Evolutionary conservation across 495 filamentous ascomycete species (phyloP).

Genomic region (Daldinia caldariorum): DNA sequence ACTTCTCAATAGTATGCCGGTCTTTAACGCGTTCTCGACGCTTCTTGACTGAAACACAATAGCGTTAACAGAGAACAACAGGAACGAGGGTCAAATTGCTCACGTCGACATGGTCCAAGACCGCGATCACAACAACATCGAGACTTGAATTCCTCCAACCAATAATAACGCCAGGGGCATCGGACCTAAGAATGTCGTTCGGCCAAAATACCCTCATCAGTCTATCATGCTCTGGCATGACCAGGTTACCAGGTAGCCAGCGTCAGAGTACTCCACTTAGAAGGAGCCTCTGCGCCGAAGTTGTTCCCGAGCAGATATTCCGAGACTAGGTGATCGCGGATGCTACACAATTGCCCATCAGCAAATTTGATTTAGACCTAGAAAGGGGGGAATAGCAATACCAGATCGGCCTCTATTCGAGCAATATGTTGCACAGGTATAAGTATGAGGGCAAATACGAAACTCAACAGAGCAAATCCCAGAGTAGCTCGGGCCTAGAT

Average conservation of each 20-base stretch:
- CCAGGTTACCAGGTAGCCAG: constrained; percentile 49
- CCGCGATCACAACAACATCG: constrained; percentile 88
- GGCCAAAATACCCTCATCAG: constrained; percentile 99
- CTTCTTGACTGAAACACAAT: constrained; percentile 62
- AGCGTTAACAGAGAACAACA: constrained; percentile 20
- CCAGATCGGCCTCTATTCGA: constrained; percentile 56
- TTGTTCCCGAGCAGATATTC: constrained; percentile 95
- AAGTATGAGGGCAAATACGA: constrained; percentile 56
- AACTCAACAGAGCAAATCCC: constrained; percentile 54
- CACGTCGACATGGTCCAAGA: constrained; percentile 93
- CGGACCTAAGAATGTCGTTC: constrained; percentile 78
- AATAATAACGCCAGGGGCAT: constrained; percentile 82
- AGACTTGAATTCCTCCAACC: constrained; percentile 94
- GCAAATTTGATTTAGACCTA: constrained; percentile 9
- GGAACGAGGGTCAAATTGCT: constrained; percentile 30
- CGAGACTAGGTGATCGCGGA: constrained; percentile 79
- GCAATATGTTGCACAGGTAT: constrained; percentile 60
- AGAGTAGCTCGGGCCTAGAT: constrained; percentile 56
- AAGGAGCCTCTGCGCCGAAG: constrained; percentile 93
- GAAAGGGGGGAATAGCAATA: constrained; percentile 40
- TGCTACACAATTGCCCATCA: constrained; percentile 64
- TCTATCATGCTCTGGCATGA: constrained; percentile 93
- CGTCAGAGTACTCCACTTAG: constrained; percentile 60
- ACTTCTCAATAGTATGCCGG: constrained; percentile 84
- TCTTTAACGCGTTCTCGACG: constrained; percentile 87